phyloP scores from a whole-genome alignment of 192 early-diverging fungal genomes.

The Coemansia sp. region DNA sequence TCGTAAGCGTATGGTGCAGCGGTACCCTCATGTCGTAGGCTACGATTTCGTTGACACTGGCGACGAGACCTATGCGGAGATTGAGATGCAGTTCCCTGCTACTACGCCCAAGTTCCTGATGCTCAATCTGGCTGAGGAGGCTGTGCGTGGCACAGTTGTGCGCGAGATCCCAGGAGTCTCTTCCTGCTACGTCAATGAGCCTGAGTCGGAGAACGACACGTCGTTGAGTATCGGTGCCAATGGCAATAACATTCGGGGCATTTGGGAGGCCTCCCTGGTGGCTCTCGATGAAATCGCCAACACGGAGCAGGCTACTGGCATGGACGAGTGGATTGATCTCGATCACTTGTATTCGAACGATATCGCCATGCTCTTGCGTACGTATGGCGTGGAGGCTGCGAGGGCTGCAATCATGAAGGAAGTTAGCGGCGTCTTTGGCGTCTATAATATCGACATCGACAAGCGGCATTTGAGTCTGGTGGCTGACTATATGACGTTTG shows the following conservation, averaged over 20 bases:
- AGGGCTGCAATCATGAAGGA: slow-evolving; percentile 90
- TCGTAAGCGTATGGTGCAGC: slow-evolving; percentile 55
- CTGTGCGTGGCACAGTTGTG: slow-evolving; percentile 72
- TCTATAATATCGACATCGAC: slow-evolving; percentile 94
- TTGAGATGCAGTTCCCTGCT: slow-evolving; percentile 85
- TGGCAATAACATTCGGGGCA: slow-evolving; percentile 87
- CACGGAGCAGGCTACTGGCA: slow-evolving; percentile 21
- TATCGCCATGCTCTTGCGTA: slow-evolving; percentile 87
- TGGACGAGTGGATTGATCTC: slow-evolving; percentile 76
- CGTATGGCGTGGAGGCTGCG: slow-evolving; percentile 98
- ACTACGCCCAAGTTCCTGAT: slow-evolving; percentile 93
- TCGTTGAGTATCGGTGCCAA: slow-evolving; percentile 77
- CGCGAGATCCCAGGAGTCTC: slow-evolving; percentile 86
- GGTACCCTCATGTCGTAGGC: slow-evolving; percentile 67
- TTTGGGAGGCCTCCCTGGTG: slow-evolving; percentile 73
- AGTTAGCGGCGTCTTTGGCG: slow-evolving; percentile 87
- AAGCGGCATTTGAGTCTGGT: slow-evolving; percentile 93
- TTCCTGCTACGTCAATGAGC: slow-evolving; percentile 77
- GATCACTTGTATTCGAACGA: slow-evolving; percentile 93
- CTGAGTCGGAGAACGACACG: slow-evolving; percentile 79
- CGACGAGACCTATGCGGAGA: slow-evolving; percentile 35
- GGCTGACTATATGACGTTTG: slow-evolving; percentile 99
- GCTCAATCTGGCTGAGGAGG: slow-evolving; percentile 82
- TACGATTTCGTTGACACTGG: slow-evolving; percentile 51
- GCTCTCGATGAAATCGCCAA: slow-evolving; percentile 40